These are phyloP conservation scores for Sphagnum contortum DNA, from an alignment of 225 moss, liverwort and hornwort genomes.

Conservation along the genomic window DNA sequence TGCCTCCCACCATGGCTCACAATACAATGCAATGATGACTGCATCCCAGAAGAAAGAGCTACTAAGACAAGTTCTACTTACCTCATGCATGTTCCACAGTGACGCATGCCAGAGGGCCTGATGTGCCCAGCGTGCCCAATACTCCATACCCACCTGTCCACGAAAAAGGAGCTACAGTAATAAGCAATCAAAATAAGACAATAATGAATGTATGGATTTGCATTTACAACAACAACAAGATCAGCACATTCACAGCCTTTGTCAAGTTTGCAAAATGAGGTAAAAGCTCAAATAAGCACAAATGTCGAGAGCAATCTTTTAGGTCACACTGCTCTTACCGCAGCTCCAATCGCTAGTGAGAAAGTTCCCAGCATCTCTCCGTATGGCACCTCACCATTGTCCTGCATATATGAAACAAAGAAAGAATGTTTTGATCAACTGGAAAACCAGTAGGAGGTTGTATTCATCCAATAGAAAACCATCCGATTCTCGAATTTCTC, in stretches of 20 bases:
- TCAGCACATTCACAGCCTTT: no score
- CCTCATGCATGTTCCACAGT: slow-evolving; percentile 96
- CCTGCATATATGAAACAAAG: slow-evolving; percentile 19
- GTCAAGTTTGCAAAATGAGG: not conserved
- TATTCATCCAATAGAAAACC: no score
- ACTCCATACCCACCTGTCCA: slow-evolving; percentile 82
- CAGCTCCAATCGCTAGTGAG: slow-evolving; percentile 75
- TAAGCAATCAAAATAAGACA: no score
- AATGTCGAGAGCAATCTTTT: no score
- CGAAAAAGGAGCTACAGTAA: not conserved
- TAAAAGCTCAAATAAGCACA: no score
- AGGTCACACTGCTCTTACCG: slow-evolving; percentile 21
- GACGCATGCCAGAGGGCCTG: slow-evolving; percentile 95
- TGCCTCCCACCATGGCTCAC: no score
- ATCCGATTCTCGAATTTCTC: no score
- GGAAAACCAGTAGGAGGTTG: no score
- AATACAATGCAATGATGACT: no score
- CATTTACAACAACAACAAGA: no score
- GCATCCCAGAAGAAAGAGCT: no score
- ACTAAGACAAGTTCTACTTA: slow-evolving; percentile 5
- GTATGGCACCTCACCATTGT: slow-evolving; percentile 56
- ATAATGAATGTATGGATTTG: no score
- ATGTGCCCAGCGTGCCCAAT: slow-evolving; percentile 98
- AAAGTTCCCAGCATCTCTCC: slow-evolving; percentile 81
- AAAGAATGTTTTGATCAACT: not conserved